phyloP scores from a whole-genome alignment of 2,329 filamentous ascomycete genomes.

The Aspergillus oerlinghausenensis region DNA sequence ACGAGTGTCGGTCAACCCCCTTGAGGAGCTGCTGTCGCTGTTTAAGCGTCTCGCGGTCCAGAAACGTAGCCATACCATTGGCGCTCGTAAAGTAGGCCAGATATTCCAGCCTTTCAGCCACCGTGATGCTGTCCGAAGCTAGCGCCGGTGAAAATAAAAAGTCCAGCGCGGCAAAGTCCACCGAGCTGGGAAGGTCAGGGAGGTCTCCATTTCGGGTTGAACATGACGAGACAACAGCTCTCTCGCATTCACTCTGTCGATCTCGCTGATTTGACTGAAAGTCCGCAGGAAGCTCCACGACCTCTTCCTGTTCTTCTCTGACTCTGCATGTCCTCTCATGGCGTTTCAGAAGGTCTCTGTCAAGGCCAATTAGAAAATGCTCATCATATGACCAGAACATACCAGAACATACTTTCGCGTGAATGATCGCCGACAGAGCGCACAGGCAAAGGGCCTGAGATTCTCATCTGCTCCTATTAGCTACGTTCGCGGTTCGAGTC shows the following conservation, averaged over 20 bases:
- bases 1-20: neutral
- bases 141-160: constrained; percentile 10
- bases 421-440: constrained; percentile 12
- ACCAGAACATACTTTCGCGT: constrained; percentile 18
- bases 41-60: constrained; percentile 14
- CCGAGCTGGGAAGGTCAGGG: constrained; percentile 1
- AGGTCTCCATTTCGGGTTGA: neutral
- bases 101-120: constrained; percentile 17
- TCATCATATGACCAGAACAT: neutral
- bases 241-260: neutral
- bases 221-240: neutral
- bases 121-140: constrained; percentile 8
- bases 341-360: constrained; percentile 18
- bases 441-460: constrained; percentile 13
- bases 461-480: constrained; percentile 12
- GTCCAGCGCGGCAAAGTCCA: constrained; percentile 17
- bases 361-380: neutral
- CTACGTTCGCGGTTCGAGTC: too few relatives aligned
- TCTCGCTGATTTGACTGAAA: neutral
- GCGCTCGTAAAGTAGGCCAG: constrained; percentile 21
- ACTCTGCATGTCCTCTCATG: constrained; percentile 20
- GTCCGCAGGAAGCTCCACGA: neutral
- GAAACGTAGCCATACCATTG: constrained; percentile 17
- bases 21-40: constrained; percentile 13
- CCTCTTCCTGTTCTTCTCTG: neutral